phyloP scores from a whole-genome alignment of 305 asterid genomes.

The Salvia sclarea region DNA sequence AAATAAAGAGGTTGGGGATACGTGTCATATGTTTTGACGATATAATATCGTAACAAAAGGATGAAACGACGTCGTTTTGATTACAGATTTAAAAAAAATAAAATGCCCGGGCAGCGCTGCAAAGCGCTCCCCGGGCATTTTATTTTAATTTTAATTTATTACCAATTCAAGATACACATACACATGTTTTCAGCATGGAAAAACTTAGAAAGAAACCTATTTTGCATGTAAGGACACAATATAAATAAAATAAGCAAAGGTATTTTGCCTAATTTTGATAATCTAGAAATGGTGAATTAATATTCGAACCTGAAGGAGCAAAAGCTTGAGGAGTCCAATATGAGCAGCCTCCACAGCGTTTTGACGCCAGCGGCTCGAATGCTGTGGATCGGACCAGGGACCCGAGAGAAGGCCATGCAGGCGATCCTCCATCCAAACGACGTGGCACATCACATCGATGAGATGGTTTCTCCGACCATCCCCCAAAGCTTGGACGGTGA shows the following conservation, averaged over 20 bases:
- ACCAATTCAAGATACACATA: too few species aligned
- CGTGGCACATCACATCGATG: conserved; percentile 63
- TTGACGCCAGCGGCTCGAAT: conserved; percentile 63
- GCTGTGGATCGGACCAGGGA: conserved; percentile 74
- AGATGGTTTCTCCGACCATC: conserved; percentile 58
- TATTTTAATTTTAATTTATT: too few species aligned
- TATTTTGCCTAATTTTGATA: too few species aligned
- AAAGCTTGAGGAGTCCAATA: conserved; percentile 45
- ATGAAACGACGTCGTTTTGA: too few species aligned
- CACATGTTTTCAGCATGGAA: too few species aligned
- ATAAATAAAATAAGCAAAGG: too few species aligned
- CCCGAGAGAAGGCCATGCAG: conserved; percentile 81
- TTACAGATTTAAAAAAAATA: too few species aligned
- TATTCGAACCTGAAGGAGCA: conserved; percentile 61
- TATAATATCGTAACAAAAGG: too few species aligned
- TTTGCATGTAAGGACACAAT: too few species aligned
- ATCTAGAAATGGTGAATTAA: background rate
- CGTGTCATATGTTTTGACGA: background rate
- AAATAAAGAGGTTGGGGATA: background rate
- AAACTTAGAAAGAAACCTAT: too few species aligned
- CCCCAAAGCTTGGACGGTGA: conserved; percentile 50
- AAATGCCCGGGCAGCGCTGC: too few species aligned
- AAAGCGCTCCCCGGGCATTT: too few species aligned
- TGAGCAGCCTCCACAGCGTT: conserved; percentile 42
- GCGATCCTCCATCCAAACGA: conserved; percentile 66